phyloP scores from a whole-genome alignment of 768 basidiomycete genomes.

The Xerocomellus dryophilus region DNA sequence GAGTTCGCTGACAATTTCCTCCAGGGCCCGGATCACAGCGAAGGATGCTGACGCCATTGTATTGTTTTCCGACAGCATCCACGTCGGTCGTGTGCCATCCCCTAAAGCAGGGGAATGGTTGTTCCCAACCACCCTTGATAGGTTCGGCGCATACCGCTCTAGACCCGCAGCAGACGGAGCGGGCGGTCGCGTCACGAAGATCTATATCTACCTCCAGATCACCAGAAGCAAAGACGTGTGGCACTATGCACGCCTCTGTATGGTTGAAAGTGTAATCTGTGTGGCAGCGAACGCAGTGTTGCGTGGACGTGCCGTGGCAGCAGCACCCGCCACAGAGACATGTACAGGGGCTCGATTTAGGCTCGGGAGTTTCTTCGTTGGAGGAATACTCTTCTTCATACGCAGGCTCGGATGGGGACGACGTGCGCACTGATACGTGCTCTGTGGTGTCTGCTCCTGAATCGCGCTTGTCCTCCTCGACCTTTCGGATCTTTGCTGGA shows the following conservation, averaged over 20 bases:
- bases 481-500: too few species aligned
- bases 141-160: neutral
- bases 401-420: too few species aligned
- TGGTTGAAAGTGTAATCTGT: neutral
- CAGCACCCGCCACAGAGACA: neutral
- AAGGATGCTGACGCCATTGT: slow-evolving; percentile 1
- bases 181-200: neutral
- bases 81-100: slow-evolving; percentile 1
- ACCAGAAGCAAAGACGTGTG: neutral
- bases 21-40: neutral
- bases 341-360: neutral
- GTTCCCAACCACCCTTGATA: neutral
- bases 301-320: neutral
- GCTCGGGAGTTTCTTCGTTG: neutral
- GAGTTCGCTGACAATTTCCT: neutral
- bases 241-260: neutral
- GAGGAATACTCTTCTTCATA: too few species aligned
- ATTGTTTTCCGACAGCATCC: neutral
- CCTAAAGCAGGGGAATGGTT: neutral
- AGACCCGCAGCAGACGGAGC: neutral
- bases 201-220: neutral
- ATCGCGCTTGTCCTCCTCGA: too few species aligned
- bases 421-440: too few species aligned
- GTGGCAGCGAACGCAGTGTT: slow-evolving; percentile 7
- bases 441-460: too few species aligned